phyloP scores from a whole-genome alignment of 1,284 basidiomycete genomes.

The Fomitopsis schrenkii region DNA sequence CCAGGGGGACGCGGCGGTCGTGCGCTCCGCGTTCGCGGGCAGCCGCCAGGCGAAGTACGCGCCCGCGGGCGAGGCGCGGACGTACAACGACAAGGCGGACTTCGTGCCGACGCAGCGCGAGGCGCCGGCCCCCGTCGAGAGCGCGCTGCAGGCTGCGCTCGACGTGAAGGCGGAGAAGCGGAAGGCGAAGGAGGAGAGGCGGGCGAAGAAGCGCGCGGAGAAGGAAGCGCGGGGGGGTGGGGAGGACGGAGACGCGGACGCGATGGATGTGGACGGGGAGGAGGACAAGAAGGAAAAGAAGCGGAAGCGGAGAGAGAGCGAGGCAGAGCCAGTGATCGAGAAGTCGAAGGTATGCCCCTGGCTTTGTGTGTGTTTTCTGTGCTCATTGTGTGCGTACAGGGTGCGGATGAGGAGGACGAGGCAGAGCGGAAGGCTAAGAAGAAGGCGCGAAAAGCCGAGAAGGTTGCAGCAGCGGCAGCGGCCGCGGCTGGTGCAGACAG shows the following conservation, averaged over 20 bases:
- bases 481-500: constrained; percentile 32
- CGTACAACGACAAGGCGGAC: constrained; percentile 85
- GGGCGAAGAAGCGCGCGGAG: constrained; percentile 90
- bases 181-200: constrained; percentile 76
- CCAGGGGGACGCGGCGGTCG: constrained; percentile 66
- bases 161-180: constrained; percentile 79
- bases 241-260: constrained; percentile 37
- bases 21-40: constrained; percentile 56
- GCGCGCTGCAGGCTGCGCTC: constrained; percentile 59
- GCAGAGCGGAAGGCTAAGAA: constrained; percentile 80
- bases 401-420: constrained; percentile 48
- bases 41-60: constrained; percentile 77
- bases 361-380: constrained; percentile 4
- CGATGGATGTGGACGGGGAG: constrained; percentile 52
- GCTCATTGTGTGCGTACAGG: constrained; percentile 16
- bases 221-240: constrained; percentile 61
- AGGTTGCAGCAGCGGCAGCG: constrained; percentile 58
- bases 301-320: constrained; percentile 48
- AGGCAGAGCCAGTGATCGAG: constrained; percentile 54
- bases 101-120: constrained; percentile 82
- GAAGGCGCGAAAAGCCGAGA: constrained; percentile 75
- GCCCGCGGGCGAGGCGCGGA: constrained; percentile 69
- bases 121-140: constrained; percentile 43
- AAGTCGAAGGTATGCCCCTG: constrained; percentile 45
- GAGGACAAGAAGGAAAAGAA: constrained; percentile 52